Conservation (phyloP, 139 green algal species). For the Haematococcus sp. region DNA sequence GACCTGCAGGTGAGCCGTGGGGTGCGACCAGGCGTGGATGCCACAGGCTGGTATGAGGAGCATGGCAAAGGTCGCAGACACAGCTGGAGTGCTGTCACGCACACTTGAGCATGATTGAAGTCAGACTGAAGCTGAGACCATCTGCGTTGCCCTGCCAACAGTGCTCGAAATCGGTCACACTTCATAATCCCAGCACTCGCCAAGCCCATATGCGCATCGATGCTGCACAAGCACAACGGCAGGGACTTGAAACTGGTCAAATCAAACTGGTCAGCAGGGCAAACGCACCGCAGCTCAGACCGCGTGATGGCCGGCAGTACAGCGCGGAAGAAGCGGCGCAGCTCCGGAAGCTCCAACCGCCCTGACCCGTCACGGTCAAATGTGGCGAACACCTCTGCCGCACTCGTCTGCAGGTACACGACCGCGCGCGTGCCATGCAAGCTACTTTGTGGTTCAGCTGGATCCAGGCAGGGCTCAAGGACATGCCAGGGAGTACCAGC, state of each 20-base stretch:
- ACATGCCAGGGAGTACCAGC: background rate
- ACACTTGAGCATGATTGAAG: background rate
- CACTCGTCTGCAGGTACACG: background rate
- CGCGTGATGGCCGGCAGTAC: background rate
- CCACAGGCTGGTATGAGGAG: background rate
- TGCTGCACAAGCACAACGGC: too few relatives aligned
- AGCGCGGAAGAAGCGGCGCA: slow-evolving; percentile 3
- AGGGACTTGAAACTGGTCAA: too few relatives aligned
- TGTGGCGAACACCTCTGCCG: background rate
- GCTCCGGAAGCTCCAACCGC: background rate
- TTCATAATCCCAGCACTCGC: background rate
- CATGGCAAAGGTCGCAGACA: background rate
- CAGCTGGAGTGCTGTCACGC: too few relatives aligned
- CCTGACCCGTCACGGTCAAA: background rate
- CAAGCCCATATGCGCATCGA: too few relatives aligned
- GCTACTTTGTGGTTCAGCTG: background rate
- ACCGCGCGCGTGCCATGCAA: background rate
- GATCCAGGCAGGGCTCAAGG: background rate
- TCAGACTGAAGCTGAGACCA: background rate
- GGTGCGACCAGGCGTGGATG: too few relatives aligned
- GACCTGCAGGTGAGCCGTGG: background rate
- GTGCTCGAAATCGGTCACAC: background rate
- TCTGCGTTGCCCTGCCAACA: background rate
- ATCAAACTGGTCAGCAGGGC: too few relatives aligned
- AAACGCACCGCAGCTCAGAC: background rate